Percentiles rank a stretch among this genome's conserved stretches.
phyloP scores from a whole-genome alignment of 176 grass and related monocot genomes.

The Carex littledalei region DNA sequence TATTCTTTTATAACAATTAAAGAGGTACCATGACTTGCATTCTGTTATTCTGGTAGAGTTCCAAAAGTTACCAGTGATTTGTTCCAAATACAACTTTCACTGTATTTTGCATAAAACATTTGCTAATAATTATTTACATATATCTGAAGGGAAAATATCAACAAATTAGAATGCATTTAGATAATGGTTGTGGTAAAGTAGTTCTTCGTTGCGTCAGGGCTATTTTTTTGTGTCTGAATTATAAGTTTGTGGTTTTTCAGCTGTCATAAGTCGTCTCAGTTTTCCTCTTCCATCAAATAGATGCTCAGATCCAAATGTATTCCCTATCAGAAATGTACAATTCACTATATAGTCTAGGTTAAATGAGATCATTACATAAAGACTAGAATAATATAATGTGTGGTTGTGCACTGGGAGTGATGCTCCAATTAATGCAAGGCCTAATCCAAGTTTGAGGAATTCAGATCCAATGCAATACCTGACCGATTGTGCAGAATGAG shows the following conservation, averaged over 20 bases:
- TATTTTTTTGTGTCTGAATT: constrained; percentile 20
- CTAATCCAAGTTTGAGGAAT: no score
- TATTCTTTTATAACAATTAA: background rate
- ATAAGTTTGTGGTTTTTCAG: constrained; percentile 28
- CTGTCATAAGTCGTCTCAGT: constrained; percentile 33
- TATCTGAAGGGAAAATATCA: no score
- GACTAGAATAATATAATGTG: background rate
- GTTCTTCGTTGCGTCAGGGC: constrained; percentile 25
- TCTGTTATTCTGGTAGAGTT: background rate
- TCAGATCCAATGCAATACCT: no score
- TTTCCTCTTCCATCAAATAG: constrained; percentile 90
- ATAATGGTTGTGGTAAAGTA: background rate
- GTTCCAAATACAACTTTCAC: no score
- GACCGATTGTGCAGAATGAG: no score
- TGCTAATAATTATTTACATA: no score
- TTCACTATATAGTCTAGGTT: background rate
- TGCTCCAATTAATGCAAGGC: background rate
- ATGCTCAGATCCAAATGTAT: constrained; percentile 97
- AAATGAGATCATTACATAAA: background rate
- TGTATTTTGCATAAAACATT: no score
- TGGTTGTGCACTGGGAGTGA: background rate
- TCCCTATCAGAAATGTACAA: constrained; percentile 39
- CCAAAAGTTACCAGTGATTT: background rate
- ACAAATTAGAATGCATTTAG: no score
- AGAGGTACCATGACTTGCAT: background rate